Percentiles rank a stretch among this genome's conserved stretches.
These are phyloP conservation scores for Lycium ferocissimum DNA, from an alignment of 257 asterid genomes.

Conservation along the genomic window DNA sequence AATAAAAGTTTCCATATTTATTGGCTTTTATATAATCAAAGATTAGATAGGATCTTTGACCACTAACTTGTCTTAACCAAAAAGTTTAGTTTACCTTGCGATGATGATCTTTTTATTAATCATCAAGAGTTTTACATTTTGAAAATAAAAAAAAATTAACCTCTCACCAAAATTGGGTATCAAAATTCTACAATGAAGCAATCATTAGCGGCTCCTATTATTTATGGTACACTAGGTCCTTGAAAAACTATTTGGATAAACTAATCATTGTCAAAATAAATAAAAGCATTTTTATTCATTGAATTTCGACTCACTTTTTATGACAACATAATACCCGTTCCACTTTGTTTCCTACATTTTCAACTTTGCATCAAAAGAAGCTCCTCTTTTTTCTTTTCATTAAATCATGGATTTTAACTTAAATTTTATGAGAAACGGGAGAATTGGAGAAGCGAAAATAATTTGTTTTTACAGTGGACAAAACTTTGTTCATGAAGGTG, in stretches of 20 bases:
- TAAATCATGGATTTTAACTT: too few species aligned
- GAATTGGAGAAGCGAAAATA: neutral
- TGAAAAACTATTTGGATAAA: neutral
- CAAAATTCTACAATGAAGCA: constrained; percentile 8
- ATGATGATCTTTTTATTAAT: neutral
- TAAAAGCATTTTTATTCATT: constrained; percentile 23
- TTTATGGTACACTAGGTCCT: neutral
- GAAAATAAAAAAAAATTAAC: neutral
- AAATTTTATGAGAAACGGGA: too few species aligned
- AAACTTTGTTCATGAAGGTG: too few species aligned
- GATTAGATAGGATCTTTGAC: constrained; percentile 25
- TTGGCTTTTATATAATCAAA: constrained; percentile 13
- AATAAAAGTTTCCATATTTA: constrained; percentile 22
- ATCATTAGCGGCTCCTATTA: neutral
- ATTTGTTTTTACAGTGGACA: neutral
- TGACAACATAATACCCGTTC: neutral
- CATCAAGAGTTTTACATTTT: neutral
- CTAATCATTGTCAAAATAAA: constrained; percentile 23
- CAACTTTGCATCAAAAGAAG: neutral
- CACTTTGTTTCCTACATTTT: neutral
- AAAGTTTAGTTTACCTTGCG: neutral
- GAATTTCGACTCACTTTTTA: neutral
- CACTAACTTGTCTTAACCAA: constrained; percentile 15
- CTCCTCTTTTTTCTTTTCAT: too few species aligned
- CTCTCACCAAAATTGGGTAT: neutral